Evolutionary conservation across 2,329 filamentous ascomycete genomes (phyloP), one percentile per base, ranked within the genome.

Genomic region (Microcyclospora pomicola): DNA sequence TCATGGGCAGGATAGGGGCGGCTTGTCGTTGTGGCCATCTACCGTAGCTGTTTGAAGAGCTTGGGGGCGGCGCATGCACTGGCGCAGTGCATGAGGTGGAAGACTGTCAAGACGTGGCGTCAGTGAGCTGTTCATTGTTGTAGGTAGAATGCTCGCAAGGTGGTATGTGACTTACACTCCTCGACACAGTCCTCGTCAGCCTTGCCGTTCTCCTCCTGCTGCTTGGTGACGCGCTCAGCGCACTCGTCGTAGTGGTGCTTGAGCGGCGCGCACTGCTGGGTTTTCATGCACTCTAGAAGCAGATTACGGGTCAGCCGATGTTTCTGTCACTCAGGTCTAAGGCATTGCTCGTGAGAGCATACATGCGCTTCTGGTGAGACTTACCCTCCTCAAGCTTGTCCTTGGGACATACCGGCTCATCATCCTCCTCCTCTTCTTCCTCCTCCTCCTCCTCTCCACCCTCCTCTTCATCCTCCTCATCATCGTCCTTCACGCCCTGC

Each of bases 241-340:
- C 91, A 98, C 69, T 95, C 85, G 51, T 96, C 88, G 64, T 82
- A 96, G 75, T 98, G 91, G 73, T 96, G 88, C 78, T 96, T 98
- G 59, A 76, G 75, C 42, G 81, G 79, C 45, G 80, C 72, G 68
- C 91, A 98, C 65, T 82, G 71, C 63, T 80, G 73, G 49, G 86
- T 86, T 63, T 88, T 77, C 65, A 76, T 75, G 75, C 91, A 98
- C 60, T 94, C 91, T 96, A 64, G 51, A 52, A 29, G 36, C 14
- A 13, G 15, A 14, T 15, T 15, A 7, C 19, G 5, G 19, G 19
- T 24, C 7, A 24, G 19, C 19, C 7, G 4, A 7, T 24, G 19
- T 24, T 24, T 9, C 4, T 9, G 9, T n/a, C 30, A n/a, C 12
- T 31, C 12, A 5, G 12, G 9, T 31, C 12, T 5, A 31, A 5